Evolutionary conservation across 768 basidiomycete genomes (phyloP), one percentile per base, ranked within the genome.

Genomic region (Russula abietina): DNA sequence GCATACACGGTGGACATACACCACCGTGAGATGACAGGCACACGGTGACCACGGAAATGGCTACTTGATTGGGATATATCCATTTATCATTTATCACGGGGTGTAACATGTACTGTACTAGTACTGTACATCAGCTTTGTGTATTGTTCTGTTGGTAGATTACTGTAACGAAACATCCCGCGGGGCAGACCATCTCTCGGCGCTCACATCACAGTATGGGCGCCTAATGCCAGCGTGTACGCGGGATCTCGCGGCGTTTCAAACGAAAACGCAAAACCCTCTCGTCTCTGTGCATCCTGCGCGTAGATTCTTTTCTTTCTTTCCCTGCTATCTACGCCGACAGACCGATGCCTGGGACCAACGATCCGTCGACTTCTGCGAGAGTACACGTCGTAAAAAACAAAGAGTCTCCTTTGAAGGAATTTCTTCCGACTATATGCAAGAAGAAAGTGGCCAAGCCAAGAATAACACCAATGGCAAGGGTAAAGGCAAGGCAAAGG

Each of bases 311-410:
- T 12, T 30, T 14, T 11, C 28, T 28, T 57, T 57, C 24, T n/a
- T 24, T 49, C 49, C 16, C 38, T 17, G 16, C 26, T 19, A 12
- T 36, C 39, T 45, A 10, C 32, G 7, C 26, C 33, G 19, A 36
- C n/a, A n/a, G n/a, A n/a, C n/a, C n/a, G n/a, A n/a, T 60, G 33
- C 10, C 33, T 9, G 9, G 45, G 17, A 41, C 28, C 19, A 30
- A 36, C n/a, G n/a, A 5, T 32, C 17, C 26, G 2, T 55, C 60
- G 5, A 28, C 48, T 41, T 26, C 24, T 26, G 50, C 33, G 19
- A 58, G 33, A 16, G 19, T 57, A 33, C 55, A 61, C n/a, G 60
- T 51, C 1, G 49, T 43, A 33, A 52, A 57, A 22, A n/a, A n/a
- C n/a, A n/a, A n/a, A n/a, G n/a, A 30, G 28, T 30, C 5, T 30